A percentile compares a stretch with the other conserved stretches of the same genome.
These are phyloP conservation scores for Powellomyces hirtus DNA, from an alignment of 192 early-diverging fungal genomes.

Conservation along the genomic window DNA sequence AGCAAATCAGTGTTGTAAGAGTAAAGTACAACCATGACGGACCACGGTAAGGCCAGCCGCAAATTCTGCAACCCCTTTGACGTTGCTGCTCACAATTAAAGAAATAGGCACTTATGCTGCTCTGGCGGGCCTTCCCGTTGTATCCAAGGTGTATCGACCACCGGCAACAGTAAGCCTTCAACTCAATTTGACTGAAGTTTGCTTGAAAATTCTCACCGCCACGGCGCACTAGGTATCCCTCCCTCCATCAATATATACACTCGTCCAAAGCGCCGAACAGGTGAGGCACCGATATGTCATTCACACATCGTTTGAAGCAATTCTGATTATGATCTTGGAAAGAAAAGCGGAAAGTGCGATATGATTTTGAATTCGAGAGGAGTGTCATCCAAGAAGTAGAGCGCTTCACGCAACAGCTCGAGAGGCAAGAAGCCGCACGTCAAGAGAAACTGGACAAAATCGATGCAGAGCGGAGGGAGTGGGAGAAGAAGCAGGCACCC, in stretches of 20 bases:
- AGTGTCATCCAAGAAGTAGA: conserved; percentile 46
- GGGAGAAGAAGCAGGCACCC: conserved; percentile 62
- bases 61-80: too few species aligned
- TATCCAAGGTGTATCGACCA: background rate
- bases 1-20: too few species aligned
- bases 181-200: background rate
- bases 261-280: background rate
- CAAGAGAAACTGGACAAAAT: conserved; percentile 46
- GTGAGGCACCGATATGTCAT: background rate
- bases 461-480: conserved; percentile 40
- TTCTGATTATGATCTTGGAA: background rate
- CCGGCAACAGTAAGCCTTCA: background rate
- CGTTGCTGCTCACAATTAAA: too few species aligned
- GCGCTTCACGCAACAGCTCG: conserved; percentile 29
- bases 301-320: background rate
- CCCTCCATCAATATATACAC: background rate
- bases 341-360: conserved; percentile 16
- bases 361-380: conserved; percentile 57
- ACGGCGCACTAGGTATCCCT: background rate
- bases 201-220: background rate
- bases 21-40: too few species aligned
- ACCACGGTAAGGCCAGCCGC: too few species aligned
- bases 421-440: conserved; percentile 26
- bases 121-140: background rate
- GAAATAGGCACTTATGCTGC: background rate